Base-by-base conservation (phyloP, 1,284 basidiomycete genomes). In the Sanghuangporus sanghuang region DNA sequence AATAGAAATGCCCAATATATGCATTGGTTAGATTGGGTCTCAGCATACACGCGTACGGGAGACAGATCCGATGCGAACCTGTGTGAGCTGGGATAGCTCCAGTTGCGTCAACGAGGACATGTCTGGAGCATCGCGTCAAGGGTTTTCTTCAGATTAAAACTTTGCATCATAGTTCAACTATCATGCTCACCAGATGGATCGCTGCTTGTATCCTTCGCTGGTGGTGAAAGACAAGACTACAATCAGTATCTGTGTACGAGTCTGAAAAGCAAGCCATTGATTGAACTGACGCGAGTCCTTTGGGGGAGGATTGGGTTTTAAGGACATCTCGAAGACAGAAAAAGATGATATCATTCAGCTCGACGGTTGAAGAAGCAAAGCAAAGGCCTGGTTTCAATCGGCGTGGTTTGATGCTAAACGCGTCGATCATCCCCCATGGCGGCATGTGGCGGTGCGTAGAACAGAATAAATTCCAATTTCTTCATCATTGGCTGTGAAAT, bases 71-170 rank as follows among this genome's bases (percentile, higher is more conserved):
- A 35, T 49, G 62, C 70, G 7, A 46, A 74, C 83, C 69, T 83
- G 78, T 57, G 82, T 85, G 69, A 84, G 73, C 57, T 84, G 81
- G 58, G 81, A 78, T 44, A 84, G 68, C 54, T 82, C 76, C 8
- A 76, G 71, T 16, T 69, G 71, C 9, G 72, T 68, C 36, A 77
- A 63, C 57, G 71, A 72, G n/a, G 66, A 64, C 21, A 76, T 67
- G 56, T 77, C 76, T 76, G 44, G 59, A 16, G 32, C 8, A 46
- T 46, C n/a, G 16, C 44, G 8, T 32, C 27, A 32, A 32, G 27
- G 4, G 27, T 32, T 32, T 32, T 32, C 27, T 32, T 32, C 27
- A 32, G 27, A 32, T 32, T 2, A 32, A 32, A 32, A 32, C 27
- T 3, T 2, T 32, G 27, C 16, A n/a, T 16, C 21, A 46, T 46